Conservation (phyloP, 805 yeast species). For the Groenewaldozyma tartarivorans region DNA sequence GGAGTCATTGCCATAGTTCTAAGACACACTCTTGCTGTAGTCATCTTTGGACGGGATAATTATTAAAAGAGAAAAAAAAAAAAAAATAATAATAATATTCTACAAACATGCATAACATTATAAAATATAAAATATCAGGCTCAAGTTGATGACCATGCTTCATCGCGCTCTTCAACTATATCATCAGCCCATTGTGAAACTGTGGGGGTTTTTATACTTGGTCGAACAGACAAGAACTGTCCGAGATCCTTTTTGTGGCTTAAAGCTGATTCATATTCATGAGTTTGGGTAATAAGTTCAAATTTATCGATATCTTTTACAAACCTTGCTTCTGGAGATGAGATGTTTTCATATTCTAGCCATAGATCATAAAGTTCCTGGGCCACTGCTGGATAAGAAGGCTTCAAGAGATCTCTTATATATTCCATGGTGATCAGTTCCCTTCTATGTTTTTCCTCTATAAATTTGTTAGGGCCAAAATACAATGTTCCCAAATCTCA, state of each 20-base stretch:
- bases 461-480: not conserved
- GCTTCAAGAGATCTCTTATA: slow-evolving; percentile 46
- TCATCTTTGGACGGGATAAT: slow-evolving; percentile 86
- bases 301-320: slow-evolving; percentile 91
- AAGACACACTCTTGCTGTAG: slow-evolving; percentile 78
- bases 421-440: slow-evolving; percentile 67
- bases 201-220: slow-evolving; percentile 59
- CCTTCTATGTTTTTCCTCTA: slow-evolving; percentile 69
- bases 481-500: not conserved
- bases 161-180: slow-evolving; percentile 37
- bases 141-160: slow-evolving; percentile 26
- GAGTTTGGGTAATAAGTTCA: slow-evolving; percentile 53
- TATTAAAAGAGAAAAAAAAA: no score
- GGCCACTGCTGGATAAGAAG: slow-evolving; percentile 57
- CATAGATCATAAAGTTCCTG: slow-evolving; percentile 60
- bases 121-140: not conserved
- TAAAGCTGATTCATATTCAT: slow-evolving; percentile 61
- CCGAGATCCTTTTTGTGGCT: slow-evolving; percentile 48
- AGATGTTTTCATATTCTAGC: slow-evolving; percentile 82
- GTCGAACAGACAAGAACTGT: slow-evolving; percentile 59
- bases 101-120: not conserved
- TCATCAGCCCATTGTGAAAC: slow-evolving; percentile 61
- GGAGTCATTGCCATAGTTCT: slow-evolving; percentile 60
- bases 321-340: slow-evolving; percentile 72
- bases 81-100: no score